phyloP scores from a whole-genome alignment of 768 basidiomycete genomes.

The Leccinum rimulosum region DNA sequence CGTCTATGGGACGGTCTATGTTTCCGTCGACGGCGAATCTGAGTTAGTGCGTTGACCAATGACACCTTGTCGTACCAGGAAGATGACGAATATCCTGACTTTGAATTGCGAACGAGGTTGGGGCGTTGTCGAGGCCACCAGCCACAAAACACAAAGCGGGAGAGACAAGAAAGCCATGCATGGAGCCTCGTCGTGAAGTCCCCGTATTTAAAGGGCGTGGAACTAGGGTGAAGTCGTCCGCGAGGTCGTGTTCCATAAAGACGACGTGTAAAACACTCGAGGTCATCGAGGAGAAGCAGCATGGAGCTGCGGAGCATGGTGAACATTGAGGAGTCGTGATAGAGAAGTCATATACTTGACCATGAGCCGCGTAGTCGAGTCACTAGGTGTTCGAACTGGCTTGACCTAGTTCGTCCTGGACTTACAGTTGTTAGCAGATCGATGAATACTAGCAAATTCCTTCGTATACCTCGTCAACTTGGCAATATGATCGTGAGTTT shows the following conservation, averaged over 20 bases:
- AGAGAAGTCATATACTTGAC: conserved; percentile 10
- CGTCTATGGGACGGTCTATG: conserved; percentile 11
- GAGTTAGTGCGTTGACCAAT: conserved; percentile 9
- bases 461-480: background rate
- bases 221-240: conserved; percentile 14
- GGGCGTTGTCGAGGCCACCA: conserved; percentile 24
- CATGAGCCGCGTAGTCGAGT: conserved; percentile 1
- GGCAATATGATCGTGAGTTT: background rate
- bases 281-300: conserved; percentile 17
- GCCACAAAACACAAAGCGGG: conserved; percentile 23
- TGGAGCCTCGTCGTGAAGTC: conserved; percentile 13
- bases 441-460: background rate
- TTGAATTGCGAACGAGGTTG: conserved; percentile 31
- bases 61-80: conserved; percentile 17
- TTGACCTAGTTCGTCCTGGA: conserved; percentile 8
- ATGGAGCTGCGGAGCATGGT: conserved; percentile 23
- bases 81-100: conserved; percentile 20
- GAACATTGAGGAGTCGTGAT: conserved; percentile 10
- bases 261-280: conserved; percentile 18
- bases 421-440: background rate
- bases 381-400: conserved; percentile 1
- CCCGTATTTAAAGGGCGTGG: conserved; percentile 29
- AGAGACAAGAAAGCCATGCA: conserved; percentile 25
- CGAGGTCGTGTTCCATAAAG: conserved; percentile 21
- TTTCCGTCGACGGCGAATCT: conserved; percentile 19